These are phyloP conservation scores for Leucaena leucocephala DNA, from an alignment of 306 rosid genomes.

Conservation along the genomic window DNA sequence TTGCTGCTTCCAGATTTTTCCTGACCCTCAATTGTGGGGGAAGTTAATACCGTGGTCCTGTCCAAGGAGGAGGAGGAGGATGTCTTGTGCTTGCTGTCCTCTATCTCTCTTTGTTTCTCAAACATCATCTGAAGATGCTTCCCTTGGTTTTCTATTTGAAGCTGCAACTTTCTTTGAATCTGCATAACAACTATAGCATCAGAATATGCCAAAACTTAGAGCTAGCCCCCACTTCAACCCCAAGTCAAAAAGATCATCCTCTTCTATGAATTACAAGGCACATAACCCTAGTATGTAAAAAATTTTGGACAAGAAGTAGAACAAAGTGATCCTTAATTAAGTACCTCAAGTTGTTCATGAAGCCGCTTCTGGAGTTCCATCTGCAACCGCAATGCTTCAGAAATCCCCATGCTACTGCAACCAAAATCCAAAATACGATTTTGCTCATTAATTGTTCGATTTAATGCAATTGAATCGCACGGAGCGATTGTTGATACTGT, in stretches of 20 bases:
- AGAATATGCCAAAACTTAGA: slow-evolving; percentile 28
- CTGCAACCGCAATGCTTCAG: slow-evolving; percentile 90
- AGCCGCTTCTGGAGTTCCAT: slow-evolving; percentile 98
- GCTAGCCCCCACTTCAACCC: slow-evolving; percentile 5
- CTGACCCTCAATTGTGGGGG: slow-evolving; percentile 29
- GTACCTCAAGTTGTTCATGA: slow-evolving; percentile 98
- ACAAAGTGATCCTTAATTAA: slow-evolving; percentile 15
- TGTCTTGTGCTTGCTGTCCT: slow-evolving; percentile 51
- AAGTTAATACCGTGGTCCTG: background rate
- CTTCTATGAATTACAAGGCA: background rate
- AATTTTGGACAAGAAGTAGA: background rate
- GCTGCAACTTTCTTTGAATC: slow-evolving; percentile 88
- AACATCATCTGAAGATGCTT: slow-evolving; percentile 79
- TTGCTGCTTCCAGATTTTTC: slow-evolving; percentile 39
- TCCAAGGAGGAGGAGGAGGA: slow-evolving; percentile 37
- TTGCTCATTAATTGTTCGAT: slow-evolving; percentile 20
- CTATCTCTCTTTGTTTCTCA: slow-evolving; percentile 74
- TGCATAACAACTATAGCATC: slow-evolving; percentile 42
- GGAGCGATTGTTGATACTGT: slow-evolving; percentile 2
- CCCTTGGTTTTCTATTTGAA: slow-evolving; percentile 87
- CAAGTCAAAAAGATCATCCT: background rate
- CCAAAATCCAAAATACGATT: slow-evolving; percentile 24
- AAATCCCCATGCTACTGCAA: slow-evolving; percentile 79
- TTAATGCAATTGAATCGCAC: background rate
- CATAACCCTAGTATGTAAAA: background rate